Conservation (phyloP, 179 eudicot species). For the Amaranthus tricolor region DNA sequence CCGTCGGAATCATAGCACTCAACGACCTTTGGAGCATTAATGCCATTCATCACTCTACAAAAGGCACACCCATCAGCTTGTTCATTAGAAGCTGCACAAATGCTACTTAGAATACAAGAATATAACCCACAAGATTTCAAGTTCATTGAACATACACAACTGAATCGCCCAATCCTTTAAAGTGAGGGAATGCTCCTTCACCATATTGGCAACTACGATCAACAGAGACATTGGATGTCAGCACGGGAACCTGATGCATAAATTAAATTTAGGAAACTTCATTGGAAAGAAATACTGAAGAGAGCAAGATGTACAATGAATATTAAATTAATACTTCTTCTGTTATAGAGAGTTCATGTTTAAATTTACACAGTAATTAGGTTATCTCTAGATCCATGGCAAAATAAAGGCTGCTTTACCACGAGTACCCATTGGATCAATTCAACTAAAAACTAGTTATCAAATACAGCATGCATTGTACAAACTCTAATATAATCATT, state of each 20-base stretch:
- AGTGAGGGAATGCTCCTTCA: slow-evolving; percentile 91
- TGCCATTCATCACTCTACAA: slow-evolving; percentile 91
- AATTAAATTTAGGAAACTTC: slow-evolving; percentile 2
- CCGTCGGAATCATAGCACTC: slow-evolving; percentile 97
- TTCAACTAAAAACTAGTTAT: too few species aligned
- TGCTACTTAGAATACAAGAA: slow-evolving; percentile 9
- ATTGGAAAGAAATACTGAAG: too few species aligned
- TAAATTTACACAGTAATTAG: too few species aligned
- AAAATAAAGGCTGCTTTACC: too few species aligned
- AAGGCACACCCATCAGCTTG: slow-evolving; percentile 23
- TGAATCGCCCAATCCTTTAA: slow-evolving; percentile 90
- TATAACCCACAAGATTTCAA: not conserved
- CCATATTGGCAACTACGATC: slow-evolving; percentile 79
- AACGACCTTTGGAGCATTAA: slow-evolving; percentile 98
- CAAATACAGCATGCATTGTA: too few species aligned
- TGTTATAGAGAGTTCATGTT: too few species aligned
- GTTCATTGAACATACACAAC: slow-evolving; percentile 55
- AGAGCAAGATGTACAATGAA: too few species aligned
- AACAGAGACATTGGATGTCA: slow-evolving; percentile 74
- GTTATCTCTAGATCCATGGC: too few species aligned
- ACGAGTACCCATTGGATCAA: too few species aligned
- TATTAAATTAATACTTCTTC: too few species aligned
- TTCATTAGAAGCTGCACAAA: slow-evolving; percentile 21
- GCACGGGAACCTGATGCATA: slow-evolving; percentile 79
- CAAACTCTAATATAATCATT: not conserved